Base-by-base conservation (phyloP, 148 eudicot species). In the Arctostaphylos glauca region DNA sequence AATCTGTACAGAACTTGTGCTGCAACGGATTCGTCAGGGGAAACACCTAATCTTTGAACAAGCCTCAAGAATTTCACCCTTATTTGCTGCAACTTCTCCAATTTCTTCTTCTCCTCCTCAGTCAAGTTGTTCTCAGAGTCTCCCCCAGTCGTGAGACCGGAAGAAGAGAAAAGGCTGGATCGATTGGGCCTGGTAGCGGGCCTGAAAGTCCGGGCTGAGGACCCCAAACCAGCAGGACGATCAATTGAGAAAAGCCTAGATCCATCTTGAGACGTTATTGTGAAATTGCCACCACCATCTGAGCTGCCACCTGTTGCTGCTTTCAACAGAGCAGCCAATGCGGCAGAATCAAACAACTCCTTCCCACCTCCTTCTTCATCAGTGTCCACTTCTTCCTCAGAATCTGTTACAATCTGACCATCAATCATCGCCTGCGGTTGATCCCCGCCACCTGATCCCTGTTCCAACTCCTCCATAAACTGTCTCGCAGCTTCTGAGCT, bases 141-240 rank as follows among this genome's bases (percentile, higher is more conserved):
- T 78, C 74, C 86, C 14, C 81, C 87, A 49, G 85, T 78, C 72
- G 86, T 78, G 74, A 80, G 83, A 84, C 83, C 80, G 10, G 92
- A 62, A 18, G 90, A 86, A 85, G 82, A 64, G 18, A 94, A 86
- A 86, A 93, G 53, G 79, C 74, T 86, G 70, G 98, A 86, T 53
- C 85, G 91, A 82, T 68, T 88, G 21, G 89, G 84, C 60, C 90
- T 82, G 47, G 90, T 68, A 60, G 89, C 85, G 49, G 99, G 92
- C 70, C 92, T 90, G 58, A 86, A 74, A 75, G 97, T 72, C 67
- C 92, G 91, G 48, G 89, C 84, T 18, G 98, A 89, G 68, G 97
- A 87, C 58, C 97, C 99, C 86, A 96, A 86, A 41, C 99, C 99
- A 81, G 95, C 98, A 7, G 99, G 99, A 12, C 98, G 95, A 88